Evolutionary conservation across 345 rosid genomes (phyloP).

Genomic region (Dipteronia dyeriana): DNA sequence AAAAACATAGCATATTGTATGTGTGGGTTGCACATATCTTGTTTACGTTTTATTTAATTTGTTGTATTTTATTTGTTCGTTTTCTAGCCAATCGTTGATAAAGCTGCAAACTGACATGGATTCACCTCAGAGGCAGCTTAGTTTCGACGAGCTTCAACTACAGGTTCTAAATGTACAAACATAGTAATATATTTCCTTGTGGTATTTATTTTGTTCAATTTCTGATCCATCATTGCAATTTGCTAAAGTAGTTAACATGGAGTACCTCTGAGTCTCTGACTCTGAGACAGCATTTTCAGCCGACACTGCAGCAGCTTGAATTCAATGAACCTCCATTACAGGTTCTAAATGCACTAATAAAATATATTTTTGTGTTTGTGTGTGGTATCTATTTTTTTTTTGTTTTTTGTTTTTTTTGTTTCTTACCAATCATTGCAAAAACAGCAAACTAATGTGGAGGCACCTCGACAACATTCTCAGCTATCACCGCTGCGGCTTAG

Average conservation of each 20-base stretch:
- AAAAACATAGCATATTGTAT: neutral
- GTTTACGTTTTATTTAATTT: neutral
- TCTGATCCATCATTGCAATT: neutral
- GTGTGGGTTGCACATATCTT: neutral
- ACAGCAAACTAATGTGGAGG: neutral
- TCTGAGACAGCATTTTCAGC: neutral
- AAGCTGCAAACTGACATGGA: neutral
- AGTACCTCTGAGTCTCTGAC: too few relatives aligned
- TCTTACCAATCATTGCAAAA: neutral
- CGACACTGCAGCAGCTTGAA: neutral
- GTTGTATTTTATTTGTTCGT: neutral
- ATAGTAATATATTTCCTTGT: neutral
- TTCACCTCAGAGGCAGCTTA: neutral
- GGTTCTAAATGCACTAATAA: neutral
- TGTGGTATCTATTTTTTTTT: neutral
- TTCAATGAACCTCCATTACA: conserved; percentile 2
- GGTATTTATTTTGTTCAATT: neutral
- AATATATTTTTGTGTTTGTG: neutral
- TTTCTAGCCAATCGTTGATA: neutral
- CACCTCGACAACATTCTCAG: neutral
- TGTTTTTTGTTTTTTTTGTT: too few relatives aligned
- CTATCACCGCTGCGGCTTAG: neutral
- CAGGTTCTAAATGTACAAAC: neutral
- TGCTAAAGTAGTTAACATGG: neutral
- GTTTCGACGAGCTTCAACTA: neutral